Evolutionary conservation across 345 rosid genomes (phyloP).

Genomic region (Lagerstroemia speciosa): DNA sequence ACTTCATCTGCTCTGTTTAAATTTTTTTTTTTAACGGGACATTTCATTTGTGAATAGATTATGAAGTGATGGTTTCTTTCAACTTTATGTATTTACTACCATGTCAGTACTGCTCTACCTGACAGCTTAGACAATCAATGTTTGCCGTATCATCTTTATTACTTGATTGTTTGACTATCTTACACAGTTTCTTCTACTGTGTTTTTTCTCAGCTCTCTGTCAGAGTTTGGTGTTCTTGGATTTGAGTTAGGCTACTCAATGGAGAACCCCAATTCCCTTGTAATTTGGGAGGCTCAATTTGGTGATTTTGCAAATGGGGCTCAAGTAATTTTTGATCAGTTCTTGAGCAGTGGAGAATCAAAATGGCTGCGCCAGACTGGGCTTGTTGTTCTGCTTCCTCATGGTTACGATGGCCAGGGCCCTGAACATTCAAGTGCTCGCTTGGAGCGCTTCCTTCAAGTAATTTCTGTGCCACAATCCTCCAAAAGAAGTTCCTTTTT

Average conservation of each 20-base stretch:
- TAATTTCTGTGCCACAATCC: conserved; percentile 5
- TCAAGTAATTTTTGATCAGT: conserved; percentile 21
- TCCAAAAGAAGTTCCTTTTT: background rate
- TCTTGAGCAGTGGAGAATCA: conserved; percentile 18
- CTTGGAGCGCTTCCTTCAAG: conserved; percentile 20
- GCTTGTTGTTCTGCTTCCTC: conserved; percentile 20
- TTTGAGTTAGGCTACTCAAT: conserved; percentile 23
- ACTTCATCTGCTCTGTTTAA: background rate
- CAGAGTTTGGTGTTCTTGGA: conserved; percentile 22
- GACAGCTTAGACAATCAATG: background rate
- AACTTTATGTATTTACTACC: background rate
- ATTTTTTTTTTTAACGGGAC: background rate
- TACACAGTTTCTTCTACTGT: background rate
- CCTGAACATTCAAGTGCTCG: conserved; percentile 24
- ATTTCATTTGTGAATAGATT: background rate
- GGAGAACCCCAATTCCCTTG: conserved; percentile 21
- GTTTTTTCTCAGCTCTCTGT: conserved; percentile 13
- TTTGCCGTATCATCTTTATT: background rate
- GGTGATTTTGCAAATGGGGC: conserved; percentile 23
- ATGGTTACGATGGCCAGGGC: conserved; percentile 23
- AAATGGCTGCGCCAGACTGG: conserved; percentile 23
- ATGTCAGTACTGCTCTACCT: background rate
- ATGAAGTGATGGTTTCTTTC: background rate
- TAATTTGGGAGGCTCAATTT: conserved; percentile 21
- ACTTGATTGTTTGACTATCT: conserved; percentile 2